Base-by-base conservation (phyloP, 371 early-diverging fungal genomes). In the Mortierella sp. region DNA sequence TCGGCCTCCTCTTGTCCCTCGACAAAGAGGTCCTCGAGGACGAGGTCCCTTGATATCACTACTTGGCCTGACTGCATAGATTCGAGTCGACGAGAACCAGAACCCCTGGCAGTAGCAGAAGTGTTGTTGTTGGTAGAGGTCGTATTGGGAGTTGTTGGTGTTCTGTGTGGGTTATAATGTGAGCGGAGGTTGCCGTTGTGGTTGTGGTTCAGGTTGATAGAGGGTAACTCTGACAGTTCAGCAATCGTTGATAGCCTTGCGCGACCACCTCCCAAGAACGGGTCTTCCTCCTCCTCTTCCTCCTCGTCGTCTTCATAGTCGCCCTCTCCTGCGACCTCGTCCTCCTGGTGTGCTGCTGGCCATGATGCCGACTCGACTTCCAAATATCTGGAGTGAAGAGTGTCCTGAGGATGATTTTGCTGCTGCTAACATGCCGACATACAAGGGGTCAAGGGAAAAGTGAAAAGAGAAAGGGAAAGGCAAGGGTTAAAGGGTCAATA, bases 231-330 rank as follows among this genome's bases (percentile, higher is more conserved):
- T 5, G 82, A 82, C 11, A 82, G 22, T 48, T 82, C 82, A 0
- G 82, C 82, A 22, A 82, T 82, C 4, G 82, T 82, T 1, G 82
- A 77, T 22, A 77, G 74, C 3, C 77, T 70, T 1, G 82, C 77
- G 24, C 68, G 74, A 16, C 69, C 74, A 55, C 58, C 58, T 29
- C 71, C 77, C 24, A 71, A 39, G 10, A 52, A 74, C 11, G 77
- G 78, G 44, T 82, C 82, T 0, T 82, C 82, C 31, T 72, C 48
- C 26, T 53, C 44, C 14, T 55, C 65, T 4, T 71, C 71, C 13
- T 69, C 68, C 34, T 74, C 64, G 4, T 70, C 71, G 52, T 74
- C 70, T 31, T 64, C 40, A 63, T 52, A 63, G 26, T 79, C 74
- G 24, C 29, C 58, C 19, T 31, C 58, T 16, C 31, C 58, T 31